These are phyloP conservation scores for Cryptococcus sp. DNA, from an alignment of 1,284 basidiomycete species.

Conservation along the genomic window DNA sequence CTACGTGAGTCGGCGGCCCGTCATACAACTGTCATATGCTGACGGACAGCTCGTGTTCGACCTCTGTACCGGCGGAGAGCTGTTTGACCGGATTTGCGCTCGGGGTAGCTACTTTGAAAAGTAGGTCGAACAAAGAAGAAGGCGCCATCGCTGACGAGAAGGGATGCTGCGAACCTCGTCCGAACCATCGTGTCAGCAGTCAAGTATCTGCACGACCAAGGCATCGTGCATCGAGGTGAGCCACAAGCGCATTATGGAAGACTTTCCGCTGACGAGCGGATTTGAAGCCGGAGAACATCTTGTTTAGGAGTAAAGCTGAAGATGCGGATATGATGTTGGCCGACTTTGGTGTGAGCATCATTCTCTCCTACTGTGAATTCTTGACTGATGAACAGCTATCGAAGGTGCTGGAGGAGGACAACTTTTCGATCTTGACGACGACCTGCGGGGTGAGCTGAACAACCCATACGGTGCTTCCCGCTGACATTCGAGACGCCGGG, in stretches of 20 bases:
- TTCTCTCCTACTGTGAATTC: too few relatives aligned
- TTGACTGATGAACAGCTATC: slow-evolving; percentile 37
- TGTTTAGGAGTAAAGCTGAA: slow-evolving; percentile 85
- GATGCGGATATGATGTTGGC: slow-evolving; percentile 95
- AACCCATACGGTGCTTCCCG: too few relatives aligned
- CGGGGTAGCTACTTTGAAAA: slow-evolving; percentile 95
- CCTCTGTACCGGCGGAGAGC: slow-evolving; percentile 93
- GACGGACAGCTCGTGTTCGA: slow-evolving; percentile 72
- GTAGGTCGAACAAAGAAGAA: slow-evolving; percentile 49
- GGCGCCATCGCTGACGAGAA: slow-evolving; percentile 37
- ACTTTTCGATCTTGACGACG: slow-evolving; percentile 81
- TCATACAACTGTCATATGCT: too few relatives aligned
- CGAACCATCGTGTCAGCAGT: slow-evolving; percentile 82
- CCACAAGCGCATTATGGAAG: not conserved
- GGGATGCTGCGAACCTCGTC: slow-evolving; percentile 85
- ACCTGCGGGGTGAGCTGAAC: slow-evolving; percentile 67
- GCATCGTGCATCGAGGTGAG: slow-evolving; percentile 90
- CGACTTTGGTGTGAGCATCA: slow-evolving; percentile 92
- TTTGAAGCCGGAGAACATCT: slow-evolving; percentile 93
- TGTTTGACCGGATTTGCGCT: slow-evolving; percentile 97
- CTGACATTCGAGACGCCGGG: slow-evolving; percentile 27
- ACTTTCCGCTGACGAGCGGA: slow-evolving; percentile 51
- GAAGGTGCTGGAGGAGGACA: slow-evolving; percentile 82
- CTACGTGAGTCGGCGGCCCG: slow-evolving; percentile 54
- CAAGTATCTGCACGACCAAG: slow-evolving; percentile 83